A percentile compares a stretch with the other conserved stretches of the same genome.
Evolutionary conservation across 257 asterid species (phyloP).

Genomic region (Plantago elongata): DNA sequence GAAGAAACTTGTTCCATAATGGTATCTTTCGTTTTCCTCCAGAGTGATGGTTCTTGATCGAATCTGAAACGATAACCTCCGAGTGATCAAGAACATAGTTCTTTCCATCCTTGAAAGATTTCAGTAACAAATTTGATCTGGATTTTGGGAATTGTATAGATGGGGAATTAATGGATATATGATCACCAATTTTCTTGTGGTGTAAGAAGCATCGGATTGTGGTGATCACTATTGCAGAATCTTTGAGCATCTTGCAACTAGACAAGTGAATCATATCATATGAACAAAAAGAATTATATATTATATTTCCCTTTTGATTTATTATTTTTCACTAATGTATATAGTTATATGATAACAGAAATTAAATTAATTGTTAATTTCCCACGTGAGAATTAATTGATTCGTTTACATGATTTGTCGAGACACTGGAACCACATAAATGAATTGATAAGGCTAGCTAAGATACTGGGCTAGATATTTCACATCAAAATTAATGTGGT

Average conservation of each 20-base stretch:
- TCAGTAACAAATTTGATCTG: conserved; percentile 16
- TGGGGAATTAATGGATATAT: conserved; percentile 29
- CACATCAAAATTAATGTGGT: no score
- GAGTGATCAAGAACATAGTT: conserved; percentile 2
- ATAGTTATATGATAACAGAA: neutral
- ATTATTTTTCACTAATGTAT: neutral
- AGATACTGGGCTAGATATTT: no score
- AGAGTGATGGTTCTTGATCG: conserved; percentile 19
- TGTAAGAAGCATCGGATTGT: conserved; percentile 29
- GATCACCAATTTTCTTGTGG: conserved; percentile 26
- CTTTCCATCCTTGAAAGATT: neutral
- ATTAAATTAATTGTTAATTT: no score
- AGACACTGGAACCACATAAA: no score
- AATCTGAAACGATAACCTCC: conserved; percentile 11
- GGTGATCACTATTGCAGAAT: conserved; percentile 22
- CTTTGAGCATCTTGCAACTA: conserved; percentile 26
- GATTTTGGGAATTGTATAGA: conserved; percentile 8
- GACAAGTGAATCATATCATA: conserved; percentile 31
- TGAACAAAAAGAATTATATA: neutral
- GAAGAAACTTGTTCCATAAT: conserved; percentile 29
- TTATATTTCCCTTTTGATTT: neutral
- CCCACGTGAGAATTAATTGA: no score
- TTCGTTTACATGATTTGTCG: no score
- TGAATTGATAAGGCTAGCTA: no score
- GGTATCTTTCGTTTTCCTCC: conserved; percentile 20